Percentiles rank a stretch among this genome's conserved stretches.
Conservation (phyloP, 192 early-diverging fungal genomes). For the Backusella morwellensis region DNA sequence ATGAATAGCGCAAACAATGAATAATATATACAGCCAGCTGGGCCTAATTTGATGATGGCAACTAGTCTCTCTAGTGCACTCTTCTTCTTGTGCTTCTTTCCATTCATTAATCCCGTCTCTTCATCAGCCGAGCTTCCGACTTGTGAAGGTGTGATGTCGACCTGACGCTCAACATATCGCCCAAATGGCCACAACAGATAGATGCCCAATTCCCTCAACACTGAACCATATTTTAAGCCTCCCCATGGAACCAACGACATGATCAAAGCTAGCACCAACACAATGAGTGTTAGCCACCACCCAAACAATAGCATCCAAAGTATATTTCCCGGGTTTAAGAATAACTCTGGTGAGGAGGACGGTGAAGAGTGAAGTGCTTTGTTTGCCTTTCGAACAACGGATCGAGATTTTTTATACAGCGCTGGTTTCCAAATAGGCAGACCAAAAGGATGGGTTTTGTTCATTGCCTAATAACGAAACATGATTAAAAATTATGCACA, state of each 20-base stretch:
- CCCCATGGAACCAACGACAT: constrained; percentile 54
- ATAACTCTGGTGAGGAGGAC: constrained; percentile 57
- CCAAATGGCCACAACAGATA: constrained; percentile 99
- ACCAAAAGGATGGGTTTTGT: constrained; percentile 88
- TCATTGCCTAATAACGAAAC: constrained; percentile 56
- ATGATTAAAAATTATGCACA: background rate
- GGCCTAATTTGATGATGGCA: constrained; percentile 33
- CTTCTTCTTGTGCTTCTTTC: background rate
- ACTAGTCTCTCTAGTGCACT: background rate
- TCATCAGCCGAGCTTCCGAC: background rate
- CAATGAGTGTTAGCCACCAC: constrained; percentile 81
- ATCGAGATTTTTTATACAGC: constrained; percentile 92
- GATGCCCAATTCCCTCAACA: constrained; percentile 71
- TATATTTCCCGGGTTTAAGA: constrained; percentile 82
- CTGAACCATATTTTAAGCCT: constrained; percentile 58
- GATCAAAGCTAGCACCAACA: constrained; percentile 57
- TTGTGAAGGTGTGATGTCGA: constrained; percentile 32
- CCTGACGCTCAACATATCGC: constrained; percentile 76
- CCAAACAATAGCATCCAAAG: constrained; percentile 86
- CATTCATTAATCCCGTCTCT: background rate
- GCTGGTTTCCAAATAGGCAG: constrained; percentile 96
- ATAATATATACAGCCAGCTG: constrained; percentile 49
- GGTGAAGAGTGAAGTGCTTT: constrained; percentile 77
- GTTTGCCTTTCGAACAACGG: constrained; percentile 78
- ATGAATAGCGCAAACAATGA: constrained; percentile 40